Percentiles rank a stretch among this genome's conserved stretches.
Conservation (phyloP, 106 monocot species). For the Allium sativum region DNA sequence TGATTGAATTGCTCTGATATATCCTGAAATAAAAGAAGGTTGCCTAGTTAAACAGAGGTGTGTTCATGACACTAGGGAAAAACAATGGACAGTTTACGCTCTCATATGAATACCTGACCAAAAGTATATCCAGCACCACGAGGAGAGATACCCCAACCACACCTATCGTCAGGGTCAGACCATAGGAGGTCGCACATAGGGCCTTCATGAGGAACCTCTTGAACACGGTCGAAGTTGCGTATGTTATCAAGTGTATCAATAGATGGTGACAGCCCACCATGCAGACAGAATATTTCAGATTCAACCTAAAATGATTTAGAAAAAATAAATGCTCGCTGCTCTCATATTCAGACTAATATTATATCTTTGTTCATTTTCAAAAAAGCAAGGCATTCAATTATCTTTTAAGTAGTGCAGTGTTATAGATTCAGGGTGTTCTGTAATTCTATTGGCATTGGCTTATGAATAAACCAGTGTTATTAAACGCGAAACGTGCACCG, state of each 20-base stretch:
- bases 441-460: too few relatives aligned
- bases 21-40: constrained; percentile 47
- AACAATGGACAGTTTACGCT: background rate
- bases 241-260: constrained; percentile 97
- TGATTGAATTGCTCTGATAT: constrained; percentile 99
- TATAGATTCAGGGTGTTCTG: too few relatives aligned
- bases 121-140: constrained; percentile 99
- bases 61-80: too few relatives aligned
- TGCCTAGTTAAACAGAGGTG: too few relatives aligned
- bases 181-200: constrained; percentile 99
- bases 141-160: constrained; percentile 99
- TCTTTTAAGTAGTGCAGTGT: too few relatives aligned
- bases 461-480: too few relatives aligned
- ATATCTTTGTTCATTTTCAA: too few relatives aligned
- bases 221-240: constrained; percentile 92
- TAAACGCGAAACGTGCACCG: too few relatives aligned
- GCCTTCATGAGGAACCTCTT: constrained; percentile 99
- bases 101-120: constrained; percentile 53
- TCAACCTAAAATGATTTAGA: constrained; percentile 56
- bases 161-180: constrained; percentile 98
- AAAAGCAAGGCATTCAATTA: too few relatives aligned
- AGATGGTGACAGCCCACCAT: constrained; percentile 95
- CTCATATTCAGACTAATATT: too few relatives aligned
- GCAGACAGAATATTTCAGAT: constrained; percentile 96
- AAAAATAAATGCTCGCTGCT: background rate